Evolutionary conservation across 352 stramenopile species (phyloP), one percentile per base, ranked within the genome.

Genomic region (Thraustotheca clavata): DNA sequence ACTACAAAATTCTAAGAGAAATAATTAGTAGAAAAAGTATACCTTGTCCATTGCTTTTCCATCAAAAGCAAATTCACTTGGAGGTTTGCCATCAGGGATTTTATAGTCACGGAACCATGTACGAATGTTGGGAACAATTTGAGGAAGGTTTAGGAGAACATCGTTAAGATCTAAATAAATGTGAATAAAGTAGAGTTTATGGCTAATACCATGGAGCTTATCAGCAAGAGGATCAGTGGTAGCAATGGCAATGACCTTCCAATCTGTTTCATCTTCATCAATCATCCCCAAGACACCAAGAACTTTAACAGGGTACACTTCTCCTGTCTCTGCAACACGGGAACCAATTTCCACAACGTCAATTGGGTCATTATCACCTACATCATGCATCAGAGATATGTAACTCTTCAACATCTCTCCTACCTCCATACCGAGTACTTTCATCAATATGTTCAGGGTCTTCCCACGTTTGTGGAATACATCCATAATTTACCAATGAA

Each of bases 71-170:
- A 99, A 99, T 48, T 86, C 83, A 77, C 98, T 99, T 18, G 98
- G 80, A 14, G 96, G 95, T 82, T 99, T 99, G 55, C 97, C 96
- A 77, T 99, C 97, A 18, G 97, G 97, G 61, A 98, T 98, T 81
- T 99, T 99, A 85, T 99, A 99, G 92, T 98, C 98, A 49, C 96
- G 82, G 80, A 99, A 98, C 96, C 96, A 99, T 72, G 94, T 89
- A 67, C 96, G 80, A 49, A 97, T 89, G 20, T 80, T 60, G 3
- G 71, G 49, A 26, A 97, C 76, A 14, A 79, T 70, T 67, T 95
- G 85, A 34, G 77, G 87, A 67, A 93, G 73, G n/a, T 87, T 76
- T 49, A 89, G 68, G 24, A 75, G 74, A 33, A 83, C 84, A 69
- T 91, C 81, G 41, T 72, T 69, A 2, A 93, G 72, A 52, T 94